Evolutionary conservation across 768 basidiomycete genomes (phyloP).

Genomic region (Tylopilus subfusipes): DNA sequence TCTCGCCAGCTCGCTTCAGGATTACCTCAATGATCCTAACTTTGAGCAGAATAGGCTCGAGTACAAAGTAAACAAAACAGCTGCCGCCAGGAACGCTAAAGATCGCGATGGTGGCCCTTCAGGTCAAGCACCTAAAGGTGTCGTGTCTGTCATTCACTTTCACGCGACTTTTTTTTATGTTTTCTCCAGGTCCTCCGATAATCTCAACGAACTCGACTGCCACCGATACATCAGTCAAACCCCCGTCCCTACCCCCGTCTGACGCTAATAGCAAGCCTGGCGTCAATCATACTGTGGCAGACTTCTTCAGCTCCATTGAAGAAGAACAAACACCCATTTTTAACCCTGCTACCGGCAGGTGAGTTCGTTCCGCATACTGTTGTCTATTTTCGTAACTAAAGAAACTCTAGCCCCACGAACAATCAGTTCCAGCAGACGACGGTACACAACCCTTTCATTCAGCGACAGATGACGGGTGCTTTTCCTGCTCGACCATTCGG

Average conservation of each 20-base stretch:
- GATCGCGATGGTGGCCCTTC: slow-evolving; percentile 10
- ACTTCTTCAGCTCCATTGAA: slow-evolving; percentile 91
- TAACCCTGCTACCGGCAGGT: slow-evolving; percentile 59
- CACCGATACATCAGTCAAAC: slow-evolving; percentile 19
- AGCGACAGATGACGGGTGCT: slow-evolving; percentile 50
- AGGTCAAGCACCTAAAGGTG: slow-evolving; percentile 18
- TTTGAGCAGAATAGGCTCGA: slow-evolving; percentile 95
- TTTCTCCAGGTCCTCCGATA: slow-evolving; percentile 12
- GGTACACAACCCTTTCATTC: slow-evolving; percentile 74
- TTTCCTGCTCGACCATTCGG: slow-evolving; percentile 42
- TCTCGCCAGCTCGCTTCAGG: slow-evolving; percentile 88
- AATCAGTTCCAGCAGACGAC: slow-evolving; percentile 57
- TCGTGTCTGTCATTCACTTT: not conserved
- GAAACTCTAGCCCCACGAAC: slow-evolving; percentile 40
- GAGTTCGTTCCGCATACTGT: not conserved
- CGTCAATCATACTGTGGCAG: slow-evolving; percentile 53
- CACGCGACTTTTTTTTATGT: not conserved
- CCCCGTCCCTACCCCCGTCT: slow-evolving; percentile 24
- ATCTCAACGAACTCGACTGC: slow-evolving; percentile 21
- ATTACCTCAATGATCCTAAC: slow-evolving; percentile 94
- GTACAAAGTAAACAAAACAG: slow-evolving; percentile 78
- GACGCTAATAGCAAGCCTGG: slow-evolving; percentile 31
- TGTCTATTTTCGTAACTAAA: slow-evolving; percentile 9
- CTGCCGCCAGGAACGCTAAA: slow-evolving; percentile 43
- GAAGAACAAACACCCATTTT: slow-evolving; percentile 71